Evolutionary conservation across 768 basidiomycete genomes (phyloP).

Genomic region (Boletus subparvulus): DNA sequence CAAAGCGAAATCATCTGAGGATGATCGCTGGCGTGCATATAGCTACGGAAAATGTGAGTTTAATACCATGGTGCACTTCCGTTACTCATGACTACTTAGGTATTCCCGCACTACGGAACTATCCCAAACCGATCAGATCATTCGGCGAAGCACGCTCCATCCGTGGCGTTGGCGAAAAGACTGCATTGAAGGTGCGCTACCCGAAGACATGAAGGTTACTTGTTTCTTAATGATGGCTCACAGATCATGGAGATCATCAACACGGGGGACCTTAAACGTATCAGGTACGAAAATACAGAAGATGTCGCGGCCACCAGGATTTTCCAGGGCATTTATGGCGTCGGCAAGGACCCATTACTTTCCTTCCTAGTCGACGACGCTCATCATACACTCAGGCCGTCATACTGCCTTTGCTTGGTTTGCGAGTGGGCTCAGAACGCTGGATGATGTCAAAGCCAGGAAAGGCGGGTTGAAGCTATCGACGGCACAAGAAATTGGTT

Average conservation of each 20-base stretch:
- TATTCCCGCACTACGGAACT: conserved; percentile 54
- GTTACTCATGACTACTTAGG: conserved; percentile 38
- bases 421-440: conserved; percentile 67
- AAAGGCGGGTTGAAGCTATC: conserved; percentile 63
- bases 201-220: background rate
- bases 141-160: conserved; percentile 60
- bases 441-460: conserved; percentile 66
- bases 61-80: background rate
- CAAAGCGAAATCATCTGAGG: conserved; percentile 54
- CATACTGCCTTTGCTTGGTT: conserved; percentile 74
- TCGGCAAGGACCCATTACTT: conserved; percentile 52
- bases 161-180: conserved; percentile 68
- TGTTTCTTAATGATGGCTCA: background rate
- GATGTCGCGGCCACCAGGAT: conserved; percentile 54
- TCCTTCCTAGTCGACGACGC: background rate
- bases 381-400: conserved; percentile 44
- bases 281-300: conserved; percentile 64
- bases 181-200: conserved; percentile 63
- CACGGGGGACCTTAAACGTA: conserved; percentile 69
- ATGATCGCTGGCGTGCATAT: conserved; percentile 67
- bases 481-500: conserved; percentile 61
- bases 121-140: conserved; percentile 58
- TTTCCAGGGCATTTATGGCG: conserved; percentile 85
- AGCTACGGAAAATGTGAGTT: conserved; percentile 64
- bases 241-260: conserved; percentile 81